Conservation (phyloP, 805 yeast genomes). For the Nakazawaea peltata region DNA sequence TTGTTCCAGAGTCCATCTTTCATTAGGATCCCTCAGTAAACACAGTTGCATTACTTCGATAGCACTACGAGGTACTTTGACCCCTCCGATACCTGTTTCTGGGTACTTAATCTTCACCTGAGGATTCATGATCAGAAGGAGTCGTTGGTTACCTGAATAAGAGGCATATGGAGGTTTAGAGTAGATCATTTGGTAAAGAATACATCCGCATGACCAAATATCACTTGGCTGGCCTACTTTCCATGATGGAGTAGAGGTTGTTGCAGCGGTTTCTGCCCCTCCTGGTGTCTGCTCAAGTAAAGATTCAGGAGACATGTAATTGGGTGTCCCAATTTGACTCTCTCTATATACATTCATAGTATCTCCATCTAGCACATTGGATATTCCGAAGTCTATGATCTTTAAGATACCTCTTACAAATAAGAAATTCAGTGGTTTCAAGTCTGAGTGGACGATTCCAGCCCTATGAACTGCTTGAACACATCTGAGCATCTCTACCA, state of each 20-base stretch:
- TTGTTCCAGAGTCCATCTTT: slow-evolving; percentile 57
- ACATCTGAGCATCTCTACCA: slow-evolving; percentile 72
- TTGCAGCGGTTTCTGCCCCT: slow-evolving; percentile 20
- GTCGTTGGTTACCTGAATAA: slow-evolving; percentile 66
- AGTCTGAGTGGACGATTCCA: slow-evolving; percentile 56
- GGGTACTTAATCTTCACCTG: slow-evolving; percentile 66
- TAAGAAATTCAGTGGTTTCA: slow-evolving; percentile 62
- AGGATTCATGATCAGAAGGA: slow-evolving; percentile 82
- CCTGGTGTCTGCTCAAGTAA: slow-evolving; percentile 47
- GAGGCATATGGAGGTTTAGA: slow-evolving; percentile 87
- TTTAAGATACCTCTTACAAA: slow-evolving; percentile 80
- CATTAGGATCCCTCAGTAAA: slow-evolving; percentile 58
- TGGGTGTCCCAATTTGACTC: slow-evolving; percentile 90
- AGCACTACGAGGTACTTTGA: slow-evolving; percentile 58
- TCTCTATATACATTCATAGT: slow-evolving; percentile 87
- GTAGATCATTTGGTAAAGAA: slow-evolving; percentile 89
- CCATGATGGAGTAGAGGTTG: slow-evolving; percentile 31
- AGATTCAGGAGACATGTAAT: slow-evolving; percentile 98
- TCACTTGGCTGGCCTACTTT: slow-evolving; percentile 93
- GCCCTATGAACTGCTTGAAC: slow-evolving; percentile 81
- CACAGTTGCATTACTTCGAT: slow-evolving; percentile 69
- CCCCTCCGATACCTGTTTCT: slow-evolving; percentile 49
- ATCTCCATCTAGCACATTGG: slow-evolving; percentile 90
- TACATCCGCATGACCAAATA: slow-evolving; percentile 97
- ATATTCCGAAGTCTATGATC: slow-evolving; percentile 90